These are phyloP conservation scores for Saccharum spontaneum DNA, from an alignment of 176 grass and related monocot genomes.

Conservation along the genomic window DNA sequence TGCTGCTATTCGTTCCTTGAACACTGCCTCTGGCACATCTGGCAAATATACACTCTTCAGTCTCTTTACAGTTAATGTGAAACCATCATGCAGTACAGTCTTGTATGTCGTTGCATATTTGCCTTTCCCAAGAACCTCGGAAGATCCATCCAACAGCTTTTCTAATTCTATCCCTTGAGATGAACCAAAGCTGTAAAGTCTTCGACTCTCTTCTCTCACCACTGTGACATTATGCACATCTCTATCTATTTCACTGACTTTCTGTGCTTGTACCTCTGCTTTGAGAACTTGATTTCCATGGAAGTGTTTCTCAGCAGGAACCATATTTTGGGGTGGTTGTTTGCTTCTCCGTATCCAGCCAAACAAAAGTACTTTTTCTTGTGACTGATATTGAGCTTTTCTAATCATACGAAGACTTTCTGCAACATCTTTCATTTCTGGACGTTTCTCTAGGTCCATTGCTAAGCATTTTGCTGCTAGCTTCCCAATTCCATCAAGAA, in stretches of 20 bases:
- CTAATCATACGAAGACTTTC: neutral
- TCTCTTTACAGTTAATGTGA: neutral
- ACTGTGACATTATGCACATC: neutral
- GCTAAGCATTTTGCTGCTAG: neutral
- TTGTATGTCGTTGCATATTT: neutral
- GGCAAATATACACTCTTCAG: neutral
- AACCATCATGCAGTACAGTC: neutral
- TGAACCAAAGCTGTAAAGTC: neutral
- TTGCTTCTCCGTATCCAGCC: neutral
- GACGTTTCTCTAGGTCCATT: neutral
- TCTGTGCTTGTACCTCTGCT: neutral
- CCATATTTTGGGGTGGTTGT: neutral
- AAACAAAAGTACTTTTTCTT: neutral
- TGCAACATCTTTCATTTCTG: neutral
- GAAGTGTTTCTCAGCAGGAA: neutral
- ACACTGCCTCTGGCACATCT: neutral
- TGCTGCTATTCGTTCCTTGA: neutral
- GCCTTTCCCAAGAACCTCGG: neutral
- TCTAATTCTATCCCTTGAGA: neutral
- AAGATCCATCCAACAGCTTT: neutral
- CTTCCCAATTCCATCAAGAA: neutral
- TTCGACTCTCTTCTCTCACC: neutral
- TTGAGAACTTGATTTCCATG: neutral
- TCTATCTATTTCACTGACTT: neutral
- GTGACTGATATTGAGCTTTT: neutral